Evolutionary conservation across 1,139 yeast genomes (phyloP), one percentile per base, ranked within the genome.

Genomic region (Saccharomyces hybrid): DNA sequence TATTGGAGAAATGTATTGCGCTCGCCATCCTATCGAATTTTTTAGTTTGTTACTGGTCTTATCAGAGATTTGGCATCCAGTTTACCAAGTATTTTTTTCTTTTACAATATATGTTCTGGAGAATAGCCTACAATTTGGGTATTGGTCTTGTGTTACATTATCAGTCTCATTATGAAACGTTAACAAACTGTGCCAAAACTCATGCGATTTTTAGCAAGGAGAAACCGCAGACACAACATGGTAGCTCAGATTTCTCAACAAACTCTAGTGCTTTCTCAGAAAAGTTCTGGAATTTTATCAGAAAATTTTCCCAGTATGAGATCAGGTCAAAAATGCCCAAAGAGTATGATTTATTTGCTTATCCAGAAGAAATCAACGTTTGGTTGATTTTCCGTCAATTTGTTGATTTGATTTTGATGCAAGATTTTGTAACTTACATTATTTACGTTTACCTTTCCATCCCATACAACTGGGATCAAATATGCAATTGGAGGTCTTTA

Each of bases 401-500:
- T 54, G 96, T 88, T 23, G 96, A 88, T 69, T 77, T 88, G 70
- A 83, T 88, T 54, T 77, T 88, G 64, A 88, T 88, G 96, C 87
- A 84, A 70, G 96, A 88, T 70, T 88, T 88, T 68, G 81, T 86
- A 41, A 82, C 89, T 32, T 88, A 88, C 69, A 78, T 86, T 68
- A 79, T 88, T 60, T 76, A 86, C 56, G 91, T 88, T 8, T 72
- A 79, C 52, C 77, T 86, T 9, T 84, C 91, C 63, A 72, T 77
- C 63, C 81, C 71, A 27, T 57, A 59, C 9, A 52, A 55, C 20
- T 55, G 60, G 47, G 52, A 64, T 23, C 50, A 52, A 50, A 48
- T 64, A 50, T 31, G 56, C 28, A 60, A 58, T 47, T 61, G 70
- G 52, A 70, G 64, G 54, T 50, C 68, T 1, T 78, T 79, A 49